Evolutionary conservation across 1,284 basidiomycete genomes (phyloP).

Genomic region (Serendipita sp.): DNA sequence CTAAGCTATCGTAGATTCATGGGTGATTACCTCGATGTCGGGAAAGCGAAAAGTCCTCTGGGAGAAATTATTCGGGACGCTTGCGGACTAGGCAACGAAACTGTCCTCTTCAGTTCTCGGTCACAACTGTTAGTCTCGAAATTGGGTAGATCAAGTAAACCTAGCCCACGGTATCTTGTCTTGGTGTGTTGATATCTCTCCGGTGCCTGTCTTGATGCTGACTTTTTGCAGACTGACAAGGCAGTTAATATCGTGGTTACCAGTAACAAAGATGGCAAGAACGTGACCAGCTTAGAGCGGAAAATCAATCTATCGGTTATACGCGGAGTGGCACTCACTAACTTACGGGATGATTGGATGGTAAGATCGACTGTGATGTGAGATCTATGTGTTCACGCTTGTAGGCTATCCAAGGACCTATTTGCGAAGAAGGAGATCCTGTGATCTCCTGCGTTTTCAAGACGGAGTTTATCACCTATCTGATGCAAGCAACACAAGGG

Average conservation of each 20-base stretch:
- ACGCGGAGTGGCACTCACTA: constrained; percentile 73
- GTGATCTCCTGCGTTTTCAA: constrained; percentile 88
- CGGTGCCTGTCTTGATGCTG: not conserved
- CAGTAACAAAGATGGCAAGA: constrained; percentile 52
- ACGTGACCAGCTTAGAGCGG: constrained; percentile 58
- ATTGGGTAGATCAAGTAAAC: constrained; percentile 78
- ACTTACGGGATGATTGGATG: constrained; percentile 89
- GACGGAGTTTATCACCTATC: constrained; percentile 79
- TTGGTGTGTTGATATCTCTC: constrained; percentile 41
- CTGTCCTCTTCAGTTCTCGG: constrained; percentile 78
- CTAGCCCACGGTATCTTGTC: constrained; percentile 81
- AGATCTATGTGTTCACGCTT: not conserved
- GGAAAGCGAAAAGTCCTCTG: constrained; percentile 56
- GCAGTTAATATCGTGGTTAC: constrained; percentile 76
- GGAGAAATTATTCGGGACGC: constrained; percentile 67
- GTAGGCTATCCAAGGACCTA: constrained; percentile 3
- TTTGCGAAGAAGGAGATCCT: constrained; percentile 87
- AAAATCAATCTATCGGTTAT: constrained; percentile 85
- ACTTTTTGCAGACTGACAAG: constrained; percentile 58
- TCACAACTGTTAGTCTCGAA: constrained; percentile 81
- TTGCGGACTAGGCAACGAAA: constrained; percentile 70
- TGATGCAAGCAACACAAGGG: constrained; percentile 71
- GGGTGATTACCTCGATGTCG: constrained; percentile 93
- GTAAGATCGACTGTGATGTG: constrained; percentile 28
- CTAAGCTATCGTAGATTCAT: constrained; percentile 89